A percentile compares a stretch with the other conserved stretches of the same genome.
These are phyloP conservation scores for Trebouxiophyceae sp. DNA, from an alignment of 163 green algal genomes.

Conservation along the genomic window DNA sequence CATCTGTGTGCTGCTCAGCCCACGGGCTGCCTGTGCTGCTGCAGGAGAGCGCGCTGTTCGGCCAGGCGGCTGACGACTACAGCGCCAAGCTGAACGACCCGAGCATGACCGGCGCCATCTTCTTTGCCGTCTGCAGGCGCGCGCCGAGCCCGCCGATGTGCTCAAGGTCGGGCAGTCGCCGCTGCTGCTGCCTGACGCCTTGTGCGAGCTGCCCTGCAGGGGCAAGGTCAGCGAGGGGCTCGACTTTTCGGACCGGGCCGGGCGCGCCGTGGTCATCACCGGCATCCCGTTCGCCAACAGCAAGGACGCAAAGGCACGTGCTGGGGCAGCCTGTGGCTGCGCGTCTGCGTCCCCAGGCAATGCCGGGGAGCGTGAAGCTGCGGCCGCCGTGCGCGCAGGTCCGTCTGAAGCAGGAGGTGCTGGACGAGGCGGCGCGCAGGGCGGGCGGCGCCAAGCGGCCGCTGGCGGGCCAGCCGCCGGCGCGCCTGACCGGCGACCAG, in stretches of 20 bases:
- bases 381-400: constrained; percentile 26
- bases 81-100: constrained; percentile 37
- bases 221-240: constrained; percentile 91
- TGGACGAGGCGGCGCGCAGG: constrained; percentile 18
- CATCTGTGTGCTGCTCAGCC: neutral
- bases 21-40: neutral
- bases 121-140: constrained; percentile 84
- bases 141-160: constrained; percentile 4
- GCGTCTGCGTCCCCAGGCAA: too few relatives aligned
- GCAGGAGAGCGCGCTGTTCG: constrained; percentile 47
- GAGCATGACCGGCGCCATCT: constrained; percentile 56
- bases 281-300: constrained; percentile 76
- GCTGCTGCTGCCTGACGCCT: neutral
- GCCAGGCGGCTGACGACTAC: constrained; percentile 39
- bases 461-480: neutral
- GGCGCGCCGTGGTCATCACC: constrained; percentile 81
- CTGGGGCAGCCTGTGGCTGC: too few relatives aligned
- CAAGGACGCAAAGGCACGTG: constrained; percentile 73
- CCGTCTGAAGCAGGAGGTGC: constrained; percentile 32
- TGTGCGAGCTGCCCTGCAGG: constrained; percentile 4
- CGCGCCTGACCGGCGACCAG: constrained; percentile 41
- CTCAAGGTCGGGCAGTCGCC: neutral
- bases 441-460: constrained; percentile 6
- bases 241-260: constrained; percentile 90
- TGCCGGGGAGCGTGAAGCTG: too few relatives aligned